These are phyloP conservation scores for Cruciata laevipes DNA, from an alignment of 257 asterid species.

Conservation along the genomic window DNA sequence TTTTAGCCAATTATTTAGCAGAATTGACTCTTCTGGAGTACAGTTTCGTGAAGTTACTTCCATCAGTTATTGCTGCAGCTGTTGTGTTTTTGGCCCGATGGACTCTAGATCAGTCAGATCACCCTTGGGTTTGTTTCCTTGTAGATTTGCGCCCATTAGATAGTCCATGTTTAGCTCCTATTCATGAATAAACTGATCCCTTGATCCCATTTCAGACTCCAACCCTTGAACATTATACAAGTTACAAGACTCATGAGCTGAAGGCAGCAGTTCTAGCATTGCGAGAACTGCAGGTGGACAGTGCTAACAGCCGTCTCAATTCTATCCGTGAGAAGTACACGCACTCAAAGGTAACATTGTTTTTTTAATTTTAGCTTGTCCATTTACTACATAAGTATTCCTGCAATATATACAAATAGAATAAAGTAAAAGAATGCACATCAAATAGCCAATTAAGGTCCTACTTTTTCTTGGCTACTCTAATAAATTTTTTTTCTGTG, in stretches of 20 bases:
- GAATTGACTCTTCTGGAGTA: conserved; percentile 77
- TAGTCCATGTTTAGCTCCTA: conserved; percentile 8
- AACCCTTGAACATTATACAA: conserved; percentile 86
- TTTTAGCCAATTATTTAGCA: conserved; percentile 84
- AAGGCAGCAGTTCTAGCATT: conserved; percentile 49
- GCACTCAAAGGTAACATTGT: conserved; percentile 58
- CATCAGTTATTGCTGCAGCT: conserved; percentile 86
- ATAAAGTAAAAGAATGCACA: background rate
- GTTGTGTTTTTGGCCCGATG: conserved; percentile 93
- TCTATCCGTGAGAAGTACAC: conserved; percentile 80
- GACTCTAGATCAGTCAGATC: conserved; percentile 87
- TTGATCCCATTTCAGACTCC: conserved; percentile 49
- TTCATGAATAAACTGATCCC: conserved; percentile 5
- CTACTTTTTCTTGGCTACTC: background rate
- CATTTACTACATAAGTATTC: background rate
- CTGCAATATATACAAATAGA: background rate
- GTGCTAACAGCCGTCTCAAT: conserved; percentile 35
- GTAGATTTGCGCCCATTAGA: conserved; percentile 5
- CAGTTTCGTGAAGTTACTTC: conserved; percentile 76
- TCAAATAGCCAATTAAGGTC: background rate
- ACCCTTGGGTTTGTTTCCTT: conserved; percentile 82
- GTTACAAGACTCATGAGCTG: conserved; percentile 50
- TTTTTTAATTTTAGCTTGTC: background rate
- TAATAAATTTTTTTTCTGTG: background rate
- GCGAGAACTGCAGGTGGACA: conserved; percentile 63